Conservation (phyloP, 208 protist genomes). For the Perkinsela sp. region DNA sequence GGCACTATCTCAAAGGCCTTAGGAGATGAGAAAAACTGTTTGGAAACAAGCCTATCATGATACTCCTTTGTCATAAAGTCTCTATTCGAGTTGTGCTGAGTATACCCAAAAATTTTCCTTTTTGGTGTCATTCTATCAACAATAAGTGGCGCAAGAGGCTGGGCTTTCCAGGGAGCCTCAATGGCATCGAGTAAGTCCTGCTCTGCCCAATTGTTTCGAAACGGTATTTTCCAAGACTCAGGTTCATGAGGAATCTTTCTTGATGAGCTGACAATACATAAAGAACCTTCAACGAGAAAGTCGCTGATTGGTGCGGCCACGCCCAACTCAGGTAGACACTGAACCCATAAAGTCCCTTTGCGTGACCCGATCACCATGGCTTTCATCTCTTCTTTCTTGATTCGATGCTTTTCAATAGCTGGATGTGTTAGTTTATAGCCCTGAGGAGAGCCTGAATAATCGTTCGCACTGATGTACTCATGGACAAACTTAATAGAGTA, state of each 20-base stretch:
- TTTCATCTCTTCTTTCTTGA: conserved; percentile 19
- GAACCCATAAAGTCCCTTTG: conserved; percentile 20
- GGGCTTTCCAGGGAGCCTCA: conserved; percentile 27
- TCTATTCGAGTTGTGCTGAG: conserved; percentile 45
- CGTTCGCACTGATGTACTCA: not conserved
- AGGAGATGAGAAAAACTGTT: conserved; percentile 47
- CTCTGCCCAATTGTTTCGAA: conserved; percentile 57
- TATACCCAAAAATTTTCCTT: conserved; percentile 44
- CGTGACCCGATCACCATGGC: conserved; percentile 48
- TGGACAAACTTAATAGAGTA: not conserved
- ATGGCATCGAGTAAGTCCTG: conserved; percentile 28
- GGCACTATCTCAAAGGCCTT: conserved; percentile 51
- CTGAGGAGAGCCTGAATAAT: not conserved
- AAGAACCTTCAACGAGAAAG: not conserved
- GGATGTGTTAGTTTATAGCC: not conserved
- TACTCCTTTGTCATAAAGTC: conserved; percentile 70
- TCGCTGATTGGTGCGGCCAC: not conserved
- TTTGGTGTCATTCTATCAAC: conserved; percentile 51
- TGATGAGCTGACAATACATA: not conserved
- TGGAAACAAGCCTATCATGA: conserved; percentile 34
- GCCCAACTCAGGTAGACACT: not conserved
- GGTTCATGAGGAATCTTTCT: conserved; percentile 13
- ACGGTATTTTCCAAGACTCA: conserved; percentile 53
- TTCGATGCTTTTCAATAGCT: not conserved
- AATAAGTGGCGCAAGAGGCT: conserved; percentile 39